Evolutionary conservation across 768 basidiomycete species (phyloP), one percentile per base, ranked within the genome.

Genomic region (Tylopilus felleus): DNA sequence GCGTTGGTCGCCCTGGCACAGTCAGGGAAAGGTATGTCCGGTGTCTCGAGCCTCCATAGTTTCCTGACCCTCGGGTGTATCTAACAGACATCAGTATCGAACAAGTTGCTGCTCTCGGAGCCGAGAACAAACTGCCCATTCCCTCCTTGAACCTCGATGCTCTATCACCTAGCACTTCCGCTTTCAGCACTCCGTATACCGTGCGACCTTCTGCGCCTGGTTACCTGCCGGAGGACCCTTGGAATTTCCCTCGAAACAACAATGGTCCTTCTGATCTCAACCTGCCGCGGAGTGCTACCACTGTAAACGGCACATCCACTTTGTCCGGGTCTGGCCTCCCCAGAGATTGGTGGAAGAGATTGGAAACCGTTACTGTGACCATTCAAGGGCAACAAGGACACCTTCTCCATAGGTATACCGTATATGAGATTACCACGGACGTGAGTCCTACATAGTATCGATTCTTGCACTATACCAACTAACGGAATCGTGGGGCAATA

Each of bases 331-430:
- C 82, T 13, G 91, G 88, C 4, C 72, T 92, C 22, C 87, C 89
- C 0, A 76, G 73, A 52, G 84, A 89, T 39, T 98, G 93, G 89
- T 96, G 92, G 92, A 90, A 84, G 72, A 85, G 76, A 58, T 83
- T 90, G 66, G 88, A 93, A 69, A 78, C 66, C 3, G 83, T 90
- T 19, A 75, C 78, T 48, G 82, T 97, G 38, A 80, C 77, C 42
- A 77, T 94, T 45, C 74, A 90, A 41, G 93, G 93, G 28, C 92
- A 90, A 61, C 93, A 95, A 68, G 94, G 94, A 2, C 95, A 95
- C 73, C 88, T 96, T 60, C 72, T 96, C 61, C 93, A 90, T 62
- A 81, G 95, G 51, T 88, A 90, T 65, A 88, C 82, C 52, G 85
- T 93, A 4, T 98, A 96, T 67, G 85, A 89, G 64, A 76, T 98